These are phyloP conservation scores for Paramecium tetraurelia DNA, from an alignment of 73 alveolate species.

Conservation along the genomic window DNA sequence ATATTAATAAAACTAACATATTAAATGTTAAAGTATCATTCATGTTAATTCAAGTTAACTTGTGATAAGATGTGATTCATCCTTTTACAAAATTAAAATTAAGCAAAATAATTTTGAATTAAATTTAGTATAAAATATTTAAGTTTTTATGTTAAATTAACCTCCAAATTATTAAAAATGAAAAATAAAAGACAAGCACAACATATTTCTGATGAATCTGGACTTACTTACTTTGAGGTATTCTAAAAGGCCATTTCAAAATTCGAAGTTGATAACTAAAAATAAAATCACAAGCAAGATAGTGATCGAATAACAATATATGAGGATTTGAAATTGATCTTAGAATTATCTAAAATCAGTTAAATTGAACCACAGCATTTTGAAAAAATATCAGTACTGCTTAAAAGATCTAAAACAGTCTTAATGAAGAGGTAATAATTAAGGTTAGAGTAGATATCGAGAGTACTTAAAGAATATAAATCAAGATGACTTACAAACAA, in stretches of 20 bases:
- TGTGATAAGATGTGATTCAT: not conserved
- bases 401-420: not conserved
- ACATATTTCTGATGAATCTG: not conserved
- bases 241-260: not conserved
- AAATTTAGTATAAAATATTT: not conserved
- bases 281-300: not conserved
- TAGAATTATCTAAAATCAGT: not conserved
- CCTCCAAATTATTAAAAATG: constrained; percentile 8
- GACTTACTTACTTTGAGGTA: constrained; percentile 3
- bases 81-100: too few species aligned
- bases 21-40: not conserved
- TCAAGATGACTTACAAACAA: not conserved
- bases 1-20: too few species aligned
- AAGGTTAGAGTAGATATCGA: not conserved
- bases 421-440: not conserved
- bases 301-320: not conserved
- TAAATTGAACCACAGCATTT: not conserved
- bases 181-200: not conserved
- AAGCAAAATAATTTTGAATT: not conserved
- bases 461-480: constrained; percentile 1
- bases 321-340: constrained; percentile 7
- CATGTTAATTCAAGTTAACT: not conserved
- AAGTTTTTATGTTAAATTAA: not conserved
- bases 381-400: not conserved
- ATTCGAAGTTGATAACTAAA: not conserved